Evolutionary conservation across 2,329 filamentous ascomycete species (phyloP), one percentile per base, ranked within the genome.

Genomic region (Coniella lustricola): DNA sequence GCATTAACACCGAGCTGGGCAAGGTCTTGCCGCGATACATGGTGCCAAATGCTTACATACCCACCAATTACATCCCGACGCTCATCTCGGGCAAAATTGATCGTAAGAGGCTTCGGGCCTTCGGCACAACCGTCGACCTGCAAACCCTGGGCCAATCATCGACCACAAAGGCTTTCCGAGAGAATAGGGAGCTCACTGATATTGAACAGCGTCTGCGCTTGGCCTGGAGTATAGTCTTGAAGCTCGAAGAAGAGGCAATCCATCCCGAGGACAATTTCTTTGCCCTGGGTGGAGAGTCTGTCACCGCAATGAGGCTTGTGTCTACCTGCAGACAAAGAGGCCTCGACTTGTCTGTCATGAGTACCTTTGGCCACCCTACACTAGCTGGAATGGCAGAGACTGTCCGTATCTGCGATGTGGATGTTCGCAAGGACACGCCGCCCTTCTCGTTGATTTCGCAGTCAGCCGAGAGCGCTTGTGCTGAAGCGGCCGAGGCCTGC

Each of bases 61-160:
- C 67, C 0, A 54, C 75, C 29, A 66, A 61, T 18, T 50, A 63
- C 7, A 58, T 76, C 17, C 74, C 73, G 0, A 56, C 66, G 1
- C 56, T 71, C 5, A 59, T 66, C 2, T 74, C 73, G 5, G 65
- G 69, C 0, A 77, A 77, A 55, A 63, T 67, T 4, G 66, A 72
- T 49, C 63, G 64, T 16, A 72, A 71, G 55, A 55, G 59, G n/a
- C 57, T 67, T 7, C 53, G 64, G 7, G 55, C 59, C 16, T 62
- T 69, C 36, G 67, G 66, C 1, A 58, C 65, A 16, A 51, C 52
- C 4, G 47, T 55, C 38, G 52, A 48, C 32, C 36, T 50, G 40
- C 51, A 49, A 25, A 54, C 47, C 29, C 44, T 53, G 5, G 48
- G 46, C 18, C 39, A 29, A 31, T 31, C 20, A 10, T 31, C 20